Percentiles rank a stretch among this genome's conserved stretches.
phyloP scores from a whole-genome alignment of 257 asterid species.

The Solanum infundibuliforme region DNA sequence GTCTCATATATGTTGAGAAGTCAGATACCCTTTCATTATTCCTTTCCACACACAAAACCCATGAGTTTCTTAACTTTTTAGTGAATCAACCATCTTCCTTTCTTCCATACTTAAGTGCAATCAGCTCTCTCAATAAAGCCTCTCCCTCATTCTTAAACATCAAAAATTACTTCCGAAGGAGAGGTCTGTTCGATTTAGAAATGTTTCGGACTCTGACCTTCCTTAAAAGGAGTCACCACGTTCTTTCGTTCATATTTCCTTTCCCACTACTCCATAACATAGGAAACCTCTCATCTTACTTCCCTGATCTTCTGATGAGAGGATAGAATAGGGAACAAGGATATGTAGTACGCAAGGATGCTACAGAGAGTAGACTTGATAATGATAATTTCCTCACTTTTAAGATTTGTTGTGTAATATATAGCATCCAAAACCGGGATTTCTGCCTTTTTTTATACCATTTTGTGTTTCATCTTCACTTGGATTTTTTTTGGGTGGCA shows the following conservation, averaged over 20 bases:
- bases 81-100: not conserved
- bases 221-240: not conserved
- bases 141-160: not conserved
- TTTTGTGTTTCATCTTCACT: conserved; percentile 11
- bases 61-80: not conserved
- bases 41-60: not conserved
- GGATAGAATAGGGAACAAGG: not conserved
- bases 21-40: not conserved
- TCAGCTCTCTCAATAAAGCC: not conserved
- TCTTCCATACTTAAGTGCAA: not conserved
- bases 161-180: not conserved
- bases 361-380: not conserved
- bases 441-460: not conserved
- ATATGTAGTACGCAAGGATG: not conserved
- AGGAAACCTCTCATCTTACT: not conserved
- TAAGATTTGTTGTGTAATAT: not conserved
- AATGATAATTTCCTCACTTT: not conserved
- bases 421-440: not conserved
- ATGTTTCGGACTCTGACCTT: not conserved
- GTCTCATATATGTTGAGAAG: not conserved
- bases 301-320: not conserved
- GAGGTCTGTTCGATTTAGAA: not conserved
- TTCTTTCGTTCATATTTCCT: not conserved
- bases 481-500: conserved; percentile 41
- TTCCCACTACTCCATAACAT: not conserved